These are phyloP conservation scores for Talaromyces sp. DNA, from an alignment of 2,329 filamentous ascomycete genomes.

Conservation along the genomic window DNA sequence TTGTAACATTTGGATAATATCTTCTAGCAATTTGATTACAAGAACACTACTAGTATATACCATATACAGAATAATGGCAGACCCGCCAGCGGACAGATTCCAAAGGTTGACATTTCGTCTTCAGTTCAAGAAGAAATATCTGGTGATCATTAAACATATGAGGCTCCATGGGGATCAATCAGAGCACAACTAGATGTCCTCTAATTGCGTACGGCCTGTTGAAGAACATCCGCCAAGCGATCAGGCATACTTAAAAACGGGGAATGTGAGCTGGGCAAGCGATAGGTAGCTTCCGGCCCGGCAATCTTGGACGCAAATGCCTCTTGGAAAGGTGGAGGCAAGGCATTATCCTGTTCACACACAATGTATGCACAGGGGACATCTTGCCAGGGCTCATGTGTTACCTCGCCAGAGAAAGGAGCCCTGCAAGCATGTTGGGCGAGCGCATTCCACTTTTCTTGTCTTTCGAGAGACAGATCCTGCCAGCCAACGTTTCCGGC, in stretches of 20 bases:
- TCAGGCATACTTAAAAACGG: slow-evolving; percentile 46
- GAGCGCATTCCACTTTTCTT: slow-evolving; percentile 24
- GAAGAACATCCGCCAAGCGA: slow-evolving; percentile 36
- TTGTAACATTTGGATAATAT: no score
- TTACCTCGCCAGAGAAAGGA: slow-evolving; percentile 29
- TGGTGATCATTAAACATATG: no score
- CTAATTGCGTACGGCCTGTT: slow-evolving; percentile 8
- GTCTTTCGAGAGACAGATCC: slow-evolving; percentile 30
- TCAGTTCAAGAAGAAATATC: no score
- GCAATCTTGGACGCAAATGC: slow-evolving; percentile 32
- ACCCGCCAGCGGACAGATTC: no score
- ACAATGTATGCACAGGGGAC: slow-evolving; percentile 41
- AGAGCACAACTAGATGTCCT: not conserved
- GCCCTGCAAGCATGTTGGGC: slow-evolving; percentile 29
- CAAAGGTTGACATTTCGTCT: no score
- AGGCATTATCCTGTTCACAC: slow-evolving; percentile 40
- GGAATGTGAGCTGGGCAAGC: slow-evolving; percentile 42
- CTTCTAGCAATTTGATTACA: no score
- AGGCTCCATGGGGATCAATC: no score
- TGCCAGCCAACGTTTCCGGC: slow-evolving; percentile 28
- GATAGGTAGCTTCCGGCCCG: slow-evolving; percentile 31
- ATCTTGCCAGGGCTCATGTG: slow-evolving; percentile 37
- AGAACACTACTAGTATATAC: no score
- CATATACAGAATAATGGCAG: no score
- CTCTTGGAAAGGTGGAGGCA: slow-evolving; percentile 36